phyloP scores from a whole-genome alignment of 2,329 filamentous ascomycete species.

The Colletotrichum lentis region DNA sequence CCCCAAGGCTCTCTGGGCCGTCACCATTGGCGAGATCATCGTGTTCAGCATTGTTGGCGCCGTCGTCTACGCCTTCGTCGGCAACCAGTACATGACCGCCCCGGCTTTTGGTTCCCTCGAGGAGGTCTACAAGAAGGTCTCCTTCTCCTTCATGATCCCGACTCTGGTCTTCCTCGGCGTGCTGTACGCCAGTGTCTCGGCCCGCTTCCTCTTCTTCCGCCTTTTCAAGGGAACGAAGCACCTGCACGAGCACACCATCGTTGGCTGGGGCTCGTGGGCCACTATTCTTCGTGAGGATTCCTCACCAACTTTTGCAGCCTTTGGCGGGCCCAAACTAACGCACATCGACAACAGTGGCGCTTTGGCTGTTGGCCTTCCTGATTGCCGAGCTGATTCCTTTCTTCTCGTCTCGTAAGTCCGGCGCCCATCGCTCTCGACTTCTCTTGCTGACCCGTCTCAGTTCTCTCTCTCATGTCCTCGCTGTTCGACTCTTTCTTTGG shows the following conservation, averaged over 20 bases:
- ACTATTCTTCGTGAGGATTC: slow-evolving; percentile 68
- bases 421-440: too few species aligned
- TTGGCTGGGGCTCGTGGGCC: slow-evolving; percentile 83
- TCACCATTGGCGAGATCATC: slow-evolving; percentile 87
- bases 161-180: slow-evolving; percentile 93
- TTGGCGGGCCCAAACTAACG: slow-evolving; percentile 14
- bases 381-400: slow-evolving; percentile 94
- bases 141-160: slow-evolving; percentile 95
- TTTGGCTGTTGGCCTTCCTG: slow-evolving; percentile 90
- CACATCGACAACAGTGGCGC: slow-evolving; percentile 53
- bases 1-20: slow-evolving; percentile 89
- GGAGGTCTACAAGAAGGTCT: slow-evolving; percentile 83
- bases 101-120: slow-evolving; percentile 88
- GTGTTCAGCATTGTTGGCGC: slow-evolving; percentile 84
- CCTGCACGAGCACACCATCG: slow-evolving; percentile 79
- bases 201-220: slow-evolving; percentile 91
- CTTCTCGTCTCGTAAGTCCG: slow-evolving; percentile 74
- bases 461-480: slow-evolving; percentile 80
- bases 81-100: slow-evolving; percentile 86
- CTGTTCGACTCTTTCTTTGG: slow-evolving; percentile 94
- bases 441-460: slow-evolving; percentile 51
- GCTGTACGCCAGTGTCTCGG: slow-evolving; percentile 87
- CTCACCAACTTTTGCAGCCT: background rate
- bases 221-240: slow-evolving; percentile 80
- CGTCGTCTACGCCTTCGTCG: slow-evolving; percentile 86